phyloP scores from a whole-genome alignment of 2,329 filamentous ascomycete genomes.

The Fusarium pseudocircinatum region DNA sequence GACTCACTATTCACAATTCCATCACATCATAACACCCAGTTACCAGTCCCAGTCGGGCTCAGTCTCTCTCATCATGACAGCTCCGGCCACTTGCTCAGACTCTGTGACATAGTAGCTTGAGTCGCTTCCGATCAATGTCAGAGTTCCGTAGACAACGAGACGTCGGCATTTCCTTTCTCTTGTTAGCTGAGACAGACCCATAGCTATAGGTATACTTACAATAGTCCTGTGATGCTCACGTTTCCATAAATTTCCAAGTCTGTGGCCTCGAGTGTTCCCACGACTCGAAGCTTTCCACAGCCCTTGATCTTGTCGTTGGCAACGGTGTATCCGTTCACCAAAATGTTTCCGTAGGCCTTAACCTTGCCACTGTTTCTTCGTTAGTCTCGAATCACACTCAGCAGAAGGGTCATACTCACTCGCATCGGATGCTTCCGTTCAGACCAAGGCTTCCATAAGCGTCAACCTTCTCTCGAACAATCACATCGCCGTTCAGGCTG shows the following conservation, averaged over 20 bases:
- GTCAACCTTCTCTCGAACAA: slow-evolving; percentile 56
- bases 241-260: slow-evolving; percentile 60
- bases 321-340: slow-evolving; percentile 51
- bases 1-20: neutral
- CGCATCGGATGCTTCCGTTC: slow-evolving; percentile 55
- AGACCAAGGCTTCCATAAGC: slow-evolving; percentile 57
- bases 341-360: slow-evolving; percentile 59
- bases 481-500: slow-evolving; percentile 55
- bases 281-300: slow-evolving; percentile 57
- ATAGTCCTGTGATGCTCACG: slow-evolving; percentile 55
- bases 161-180: slow-evolving; percentile 52
- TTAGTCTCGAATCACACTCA: neutral
- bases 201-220: slow-evolving; percentile 46
- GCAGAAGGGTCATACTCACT: slow-evolving; percentile 44
- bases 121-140: slow-evolving; percentile 57
- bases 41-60: slow-evolving; percentile 54
- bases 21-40: neutral
- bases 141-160: slow-evolving; percentile 56
- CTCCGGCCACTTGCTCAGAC: slow-evolving; percentile 54
- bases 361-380: slow-evolving; percentile 51
- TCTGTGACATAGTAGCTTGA: slow-evolving; percentile 57
- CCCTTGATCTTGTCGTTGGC: slow-evolving; percentile 57
- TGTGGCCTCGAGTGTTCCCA: slow-evolving; percentile 54
- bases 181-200: neutral
- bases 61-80: slow-evolving; percentile 53